A percentile compares a stretch with the other conserved stretches of the same genome.
phyloP scores from a whole-genome alignment of 805 yeast species.

The Naumovozyma castellii region DNA sequence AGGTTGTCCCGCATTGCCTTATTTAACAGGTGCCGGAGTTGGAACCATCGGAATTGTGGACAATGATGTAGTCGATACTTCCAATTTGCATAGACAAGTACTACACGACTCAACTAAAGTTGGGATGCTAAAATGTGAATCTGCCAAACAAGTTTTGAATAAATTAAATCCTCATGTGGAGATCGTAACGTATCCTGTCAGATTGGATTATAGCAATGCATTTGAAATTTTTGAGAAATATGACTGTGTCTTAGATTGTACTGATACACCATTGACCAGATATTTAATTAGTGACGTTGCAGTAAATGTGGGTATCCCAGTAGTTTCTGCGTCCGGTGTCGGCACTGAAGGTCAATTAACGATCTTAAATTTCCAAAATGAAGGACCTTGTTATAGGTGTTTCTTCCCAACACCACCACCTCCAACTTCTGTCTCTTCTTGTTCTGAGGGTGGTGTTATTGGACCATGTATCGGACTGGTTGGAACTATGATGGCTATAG shows the following conservation, averaged over 20 bases:
- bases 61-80: slow-evolving; percentile 70
- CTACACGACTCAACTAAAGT: slow-evolving; percentile 59
- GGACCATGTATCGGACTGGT: slow-evolving; percentile 95
- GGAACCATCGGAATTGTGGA: slow-evolving; percentile 83
- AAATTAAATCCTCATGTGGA: slow-evolving; percentile 60
- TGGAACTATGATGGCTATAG: slow-evolving; percentile 84
- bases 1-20: slow-evolving; percentile 84
- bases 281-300: slow-evolving; percentile 81
- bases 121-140: slow-evolving; percentile 66
- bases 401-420: slow-evolving; percentile 87
- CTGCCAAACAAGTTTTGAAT: slow-evolving; percentile 52
- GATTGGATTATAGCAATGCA: slow-evolving; percentile 49
- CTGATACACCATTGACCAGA: slow-evolving; percentile 84
- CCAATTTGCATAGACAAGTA: slow-evolving; percentile 85
- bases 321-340: slow-evolving; percentile 87
- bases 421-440: slow-evolving; percentile 69
- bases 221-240: slow-evolving; percentile 51
- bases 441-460: slow-evolving; percentile 87
- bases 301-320: slow-evolving; percentile 55
- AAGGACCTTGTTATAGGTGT: slow-evolving; percentile 92
- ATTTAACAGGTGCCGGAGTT: slow-evolving; percentile 80
- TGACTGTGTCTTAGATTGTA: slow-evolving; percentile 82
- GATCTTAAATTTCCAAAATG: slow-evolving; percentile 52
- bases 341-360: slow-evolving; percentile 86
- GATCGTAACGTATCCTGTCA: slow-evolving; percentile 42